These are phyloP conservation scores for Carpinus viminea DNA, from an alignment of 306 rosid genomes.

Conservation along the genomic window DNA sequence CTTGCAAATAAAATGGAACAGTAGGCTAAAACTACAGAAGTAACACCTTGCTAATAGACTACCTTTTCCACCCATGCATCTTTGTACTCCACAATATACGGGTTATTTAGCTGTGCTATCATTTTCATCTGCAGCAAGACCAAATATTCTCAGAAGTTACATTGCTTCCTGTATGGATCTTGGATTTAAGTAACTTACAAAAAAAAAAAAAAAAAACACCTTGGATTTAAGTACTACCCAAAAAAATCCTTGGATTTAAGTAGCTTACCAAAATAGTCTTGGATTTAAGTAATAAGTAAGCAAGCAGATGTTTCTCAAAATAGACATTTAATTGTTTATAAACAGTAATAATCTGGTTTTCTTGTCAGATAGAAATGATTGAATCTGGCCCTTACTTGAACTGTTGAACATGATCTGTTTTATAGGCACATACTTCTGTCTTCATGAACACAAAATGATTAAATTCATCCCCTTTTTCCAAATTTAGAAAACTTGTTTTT, in stretches of 20 bases:
- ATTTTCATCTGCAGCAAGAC: conserved; percentile 40
- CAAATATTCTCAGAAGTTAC: no score
- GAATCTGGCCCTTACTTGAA: neutral
- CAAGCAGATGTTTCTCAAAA: neutral
- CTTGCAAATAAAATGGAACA: no score
- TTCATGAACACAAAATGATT: neutral
- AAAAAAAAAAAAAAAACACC: no score
- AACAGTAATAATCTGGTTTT: neutral
- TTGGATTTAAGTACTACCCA: no score
- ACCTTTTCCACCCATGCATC: conserved; percentile 60
- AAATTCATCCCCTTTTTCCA: neutral
- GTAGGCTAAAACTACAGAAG: no score
- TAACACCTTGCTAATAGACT: neutral
- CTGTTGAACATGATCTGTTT: neutral
- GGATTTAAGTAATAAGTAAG: neutral
- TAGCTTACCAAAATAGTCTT: neutral
- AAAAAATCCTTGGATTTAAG: no score
- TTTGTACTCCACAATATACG: no score
- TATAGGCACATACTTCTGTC: neutral
- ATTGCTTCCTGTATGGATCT: neutral
- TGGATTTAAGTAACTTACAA: neutral
- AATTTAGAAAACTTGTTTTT: neutral
- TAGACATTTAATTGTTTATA: neutral
- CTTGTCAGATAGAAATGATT: neutral
- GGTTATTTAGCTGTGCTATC: conserved; percentile 46